phyloP scores from a whole-genome alignment of 768 basidiomycete species.

The Boletus tomentosulus region DNA sequence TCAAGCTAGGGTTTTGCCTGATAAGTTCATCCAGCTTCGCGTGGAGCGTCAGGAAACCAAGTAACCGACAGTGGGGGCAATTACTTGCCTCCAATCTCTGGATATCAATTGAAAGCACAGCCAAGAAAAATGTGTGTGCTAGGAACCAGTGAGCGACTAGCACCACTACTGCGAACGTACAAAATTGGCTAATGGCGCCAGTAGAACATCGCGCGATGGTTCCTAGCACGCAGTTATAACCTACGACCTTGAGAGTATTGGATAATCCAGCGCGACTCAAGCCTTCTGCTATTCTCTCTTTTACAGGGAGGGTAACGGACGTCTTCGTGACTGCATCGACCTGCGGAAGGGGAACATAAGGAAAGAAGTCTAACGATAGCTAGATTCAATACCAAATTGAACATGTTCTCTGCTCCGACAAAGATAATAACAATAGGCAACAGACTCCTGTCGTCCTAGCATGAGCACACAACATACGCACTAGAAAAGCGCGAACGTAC shows the following conservation, averaged over 20 bases:
- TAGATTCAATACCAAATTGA: constrained; percentile 66
- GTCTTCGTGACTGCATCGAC: constrained; percentile 84
- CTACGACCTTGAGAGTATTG: constrained; percentile 87
- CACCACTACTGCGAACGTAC: constrained; percentile 89
- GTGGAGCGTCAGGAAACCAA: constrained; percentile 10
- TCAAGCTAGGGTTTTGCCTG: constrained; percentile 59
- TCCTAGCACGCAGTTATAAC: constrained; percentile 79
- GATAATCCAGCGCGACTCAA: constrained; percentile 86
- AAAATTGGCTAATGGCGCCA: constrained; percentile 88
- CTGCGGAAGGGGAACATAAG: constrained; percentile 38
- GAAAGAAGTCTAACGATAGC: constrained; percentile 8
- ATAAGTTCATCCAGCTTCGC: constrained; percentile 79
- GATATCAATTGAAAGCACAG: constrained; percentile 93
- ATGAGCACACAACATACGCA: constrained; percentile 5
- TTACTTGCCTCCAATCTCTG: constrained; percentile 76
- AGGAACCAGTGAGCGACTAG: constrained; percentile 97
- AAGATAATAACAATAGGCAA: constrained; percentile 93
- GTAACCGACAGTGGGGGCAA: neutral
- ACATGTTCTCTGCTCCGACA: constrained; percentile 97
- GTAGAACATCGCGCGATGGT: constrained; percentile 68
- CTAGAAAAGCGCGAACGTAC: constrained; percentile 39
- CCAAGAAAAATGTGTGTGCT: constrained; percentile 92
- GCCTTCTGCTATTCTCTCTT: constrained; percentile 88
- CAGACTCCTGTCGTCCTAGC: constrained; percentile 54
- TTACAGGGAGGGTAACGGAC: constrained; percentile 81